Evolutionary conservation across 2,329 filamentous ascomycete species (phyloP).

Genomic region (Cryphonectria naterciae): DNA sequence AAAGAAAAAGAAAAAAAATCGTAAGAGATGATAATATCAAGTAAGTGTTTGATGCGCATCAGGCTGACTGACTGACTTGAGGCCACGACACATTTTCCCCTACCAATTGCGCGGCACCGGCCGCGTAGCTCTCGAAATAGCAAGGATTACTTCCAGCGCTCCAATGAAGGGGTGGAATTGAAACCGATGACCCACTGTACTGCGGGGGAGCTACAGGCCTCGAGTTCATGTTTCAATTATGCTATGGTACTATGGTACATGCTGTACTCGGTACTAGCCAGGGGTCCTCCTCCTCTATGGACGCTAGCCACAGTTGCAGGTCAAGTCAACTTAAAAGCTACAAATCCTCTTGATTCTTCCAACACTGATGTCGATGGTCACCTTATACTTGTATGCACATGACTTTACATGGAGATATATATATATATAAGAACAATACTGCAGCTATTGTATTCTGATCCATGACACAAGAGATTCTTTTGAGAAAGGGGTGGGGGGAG

Average conservation of each 20-base stretch:
- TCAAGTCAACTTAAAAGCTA: too few species aligned
- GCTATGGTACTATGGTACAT: not conserved
- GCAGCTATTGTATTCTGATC: not conserved
- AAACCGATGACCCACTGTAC: not conserved
- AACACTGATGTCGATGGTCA: not conserved
- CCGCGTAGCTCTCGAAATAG: not conserved
- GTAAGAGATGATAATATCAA: slow-evolving; percentile 10
- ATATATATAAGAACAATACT: too few species aligned
- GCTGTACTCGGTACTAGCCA: not conserved
- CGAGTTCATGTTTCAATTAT: not conserved
- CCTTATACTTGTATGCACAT: not conserved
- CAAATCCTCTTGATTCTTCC: not conserved
- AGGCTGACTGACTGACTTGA: slow-evolving; percentile 6
- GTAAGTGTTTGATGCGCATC: not conserved
- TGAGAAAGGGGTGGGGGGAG: too few species aligned
- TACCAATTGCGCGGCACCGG: slow-evolving; percentile 9
- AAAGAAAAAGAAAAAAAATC: not conserved
- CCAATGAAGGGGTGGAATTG: slow-evolving; percentile 4
- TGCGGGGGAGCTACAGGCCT: not conserved
- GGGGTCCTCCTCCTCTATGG: not conserved
- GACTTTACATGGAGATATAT: too few species aligned
- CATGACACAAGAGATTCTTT: too few species aligned
- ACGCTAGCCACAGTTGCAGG: not conserved
- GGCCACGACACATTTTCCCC: slow-evolving; percentile 20
- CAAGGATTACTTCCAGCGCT: not conserved